phyloP scores from a whole-genome alignment of 805 yeast genomes.

The Sugiyamaella valdiviana region DNA sequence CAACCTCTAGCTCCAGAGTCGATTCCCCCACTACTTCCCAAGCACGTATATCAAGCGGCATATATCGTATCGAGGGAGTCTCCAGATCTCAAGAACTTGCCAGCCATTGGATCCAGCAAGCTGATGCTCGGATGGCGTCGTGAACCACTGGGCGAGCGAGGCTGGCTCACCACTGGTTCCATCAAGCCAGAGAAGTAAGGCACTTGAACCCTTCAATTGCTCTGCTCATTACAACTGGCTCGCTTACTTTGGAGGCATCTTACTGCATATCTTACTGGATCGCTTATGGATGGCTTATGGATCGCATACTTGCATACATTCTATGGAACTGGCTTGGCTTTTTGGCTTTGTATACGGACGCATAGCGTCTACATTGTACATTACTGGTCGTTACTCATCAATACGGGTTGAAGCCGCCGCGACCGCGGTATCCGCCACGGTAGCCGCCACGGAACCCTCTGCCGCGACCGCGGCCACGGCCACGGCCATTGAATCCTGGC shows the following conservation, averaged over 20 bases:
- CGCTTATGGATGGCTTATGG: neutral
- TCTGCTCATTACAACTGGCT: neutral
- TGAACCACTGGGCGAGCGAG: conserved; percentile 33
- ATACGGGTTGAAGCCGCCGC: conserved; percentile 42
- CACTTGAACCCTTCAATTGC: too few relatives aligned
- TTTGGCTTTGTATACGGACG: neutral
- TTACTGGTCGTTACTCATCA: conserved; percentile 18
- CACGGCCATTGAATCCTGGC: conserved; percentile 59
- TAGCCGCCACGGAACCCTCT: conserved; percentile 37
- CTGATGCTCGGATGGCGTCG: conserved; percentile 32
- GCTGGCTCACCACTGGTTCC: conserved; percentile 26
- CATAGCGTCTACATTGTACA: neutral
- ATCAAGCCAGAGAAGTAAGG: conserved; percentile 1
- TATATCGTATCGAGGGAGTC: conserved; percentile 20
- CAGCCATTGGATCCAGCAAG: conserved; percentile 15
- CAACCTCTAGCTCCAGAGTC: conserved; percentile 7
- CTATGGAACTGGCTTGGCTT: neutral
- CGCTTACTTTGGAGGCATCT: too few relatives aligned
- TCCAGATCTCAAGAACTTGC: conserved; percentile 8
- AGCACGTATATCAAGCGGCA: conserved; percentile 27
- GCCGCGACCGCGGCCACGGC: conserved; percentile 44
- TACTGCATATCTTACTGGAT: neutral
- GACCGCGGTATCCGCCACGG: conserved; percentile 34
- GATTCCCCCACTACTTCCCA: conserved; percentile 22
- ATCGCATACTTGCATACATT: too few relatives aligned